A percentile compares a stretch with the other conserved stretches of the same genome.
These are phyloP conservation scores for Fusarium chaquense DNA, from an alignment of 2,329 filamentous ascomycete species.

Conservation along the genomic window DNA sequence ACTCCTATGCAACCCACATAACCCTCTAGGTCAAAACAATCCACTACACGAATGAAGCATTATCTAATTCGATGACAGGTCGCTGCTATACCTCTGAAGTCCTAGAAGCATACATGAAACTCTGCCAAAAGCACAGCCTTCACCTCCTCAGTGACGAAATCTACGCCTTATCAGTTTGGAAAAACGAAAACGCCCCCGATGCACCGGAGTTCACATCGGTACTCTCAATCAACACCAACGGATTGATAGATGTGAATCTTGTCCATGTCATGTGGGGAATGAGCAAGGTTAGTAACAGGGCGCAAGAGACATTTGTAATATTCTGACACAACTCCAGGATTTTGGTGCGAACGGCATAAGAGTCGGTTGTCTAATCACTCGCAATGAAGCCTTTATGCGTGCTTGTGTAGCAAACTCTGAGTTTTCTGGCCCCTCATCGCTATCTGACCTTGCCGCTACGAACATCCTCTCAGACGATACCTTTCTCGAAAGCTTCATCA, in stretches of 20 bases:
- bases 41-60: accelerated
- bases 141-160: conserved; percentile 2
- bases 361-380: not conserved
- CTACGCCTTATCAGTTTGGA: conserved; percentile 4
- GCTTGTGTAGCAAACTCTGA: conserved; percentile 1
- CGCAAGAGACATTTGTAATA: accelerated
- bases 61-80: not conserved
- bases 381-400: not conserved
- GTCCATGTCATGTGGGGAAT: not conserved
- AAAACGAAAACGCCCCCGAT: not conserved
- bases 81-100: not conserved
- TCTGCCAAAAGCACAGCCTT: not conserved
- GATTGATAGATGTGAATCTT: not conserved
- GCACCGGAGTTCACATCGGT: not conserved
- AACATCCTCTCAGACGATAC: not conserved
- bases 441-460: not conserved
- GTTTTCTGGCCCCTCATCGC: not conserved
- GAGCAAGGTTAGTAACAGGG: not conserved
- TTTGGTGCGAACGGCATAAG: not conserved
- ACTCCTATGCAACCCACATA: not conserved
- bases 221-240: accelerated
- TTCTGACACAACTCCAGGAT: not conserved
- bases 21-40: not conserved
- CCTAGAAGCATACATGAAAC: not conserved
- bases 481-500: accelerated